phyloP scores from a whole-genome alignment of 2,329 filamentous ascomycete genomes.

The Sporothrix euskadiensis region DNA sequence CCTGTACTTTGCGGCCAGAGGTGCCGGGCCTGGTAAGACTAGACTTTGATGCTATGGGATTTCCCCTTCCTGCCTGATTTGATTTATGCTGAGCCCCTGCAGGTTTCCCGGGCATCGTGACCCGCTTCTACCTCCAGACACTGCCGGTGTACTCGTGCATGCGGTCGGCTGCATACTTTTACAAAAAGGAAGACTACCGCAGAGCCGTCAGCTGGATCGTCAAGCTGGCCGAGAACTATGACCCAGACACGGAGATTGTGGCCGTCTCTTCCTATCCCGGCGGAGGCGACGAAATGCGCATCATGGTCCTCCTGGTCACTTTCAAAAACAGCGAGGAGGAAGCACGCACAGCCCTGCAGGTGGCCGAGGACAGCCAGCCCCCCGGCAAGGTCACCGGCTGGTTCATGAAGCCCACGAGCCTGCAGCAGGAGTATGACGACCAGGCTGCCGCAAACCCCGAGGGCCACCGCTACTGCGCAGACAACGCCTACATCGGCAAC shows the following conservation, averaged over 20 bases:
- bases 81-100: background rate
- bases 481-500: constrained; percentile 54
- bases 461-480: constrained; percentile 51
- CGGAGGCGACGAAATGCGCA: constrained; percentile 35
- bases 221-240: constrained; percentile 39
- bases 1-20: constrained; percentile 52
- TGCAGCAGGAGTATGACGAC: constrained; percentile 45
- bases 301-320: constrained; percentile 45
- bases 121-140: constrained; percentile 51
- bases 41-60: background rate
- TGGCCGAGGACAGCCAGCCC: constrained; percentile 44
- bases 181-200: constrained; percentile 47
- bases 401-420: constrained; percentile 38
- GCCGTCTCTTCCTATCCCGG: constrained; percentile 40
- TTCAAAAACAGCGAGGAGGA: constrained; percentile 44
- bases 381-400: constrained; percentile 35
- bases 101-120: constrained; percentile 55
- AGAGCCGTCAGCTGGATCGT: constrained; percentile 35
- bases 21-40: constrained; percentile 43
- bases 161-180: constrained; percentile 44
- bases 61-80: no score
- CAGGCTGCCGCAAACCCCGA: constrained; percentile 51
- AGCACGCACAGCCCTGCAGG: constrained; percentile 42
- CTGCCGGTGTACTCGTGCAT: constrained; percentile 33
- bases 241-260: constrained; percentile 46